phyloP scores from a whole-genome alignment of 2,329 filamentous ascomycete genomes.

The Juglanconis juglandina region DNA sequence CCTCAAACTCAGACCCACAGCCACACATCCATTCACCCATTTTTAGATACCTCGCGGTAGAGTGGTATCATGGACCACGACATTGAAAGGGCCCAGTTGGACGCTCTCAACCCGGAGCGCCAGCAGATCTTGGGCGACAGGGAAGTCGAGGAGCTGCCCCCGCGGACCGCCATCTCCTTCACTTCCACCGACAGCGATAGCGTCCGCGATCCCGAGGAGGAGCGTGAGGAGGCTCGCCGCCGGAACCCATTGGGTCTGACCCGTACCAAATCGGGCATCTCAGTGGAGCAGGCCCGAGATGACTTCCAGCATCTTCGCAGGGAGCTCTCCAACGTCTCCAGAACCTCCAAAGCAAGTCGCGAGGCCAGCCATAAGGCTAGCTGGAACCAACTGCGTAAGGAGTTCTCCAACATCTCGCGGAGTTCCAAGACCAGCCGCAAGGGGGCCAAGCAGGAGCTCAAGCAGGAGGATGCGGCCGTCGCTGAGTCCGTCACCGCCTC shows the following conservation, averaged over 20 bases:
- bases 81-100: slow-evolving; percentile 19
- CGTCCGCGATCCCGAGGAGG: slow-evolving; percentile 33
- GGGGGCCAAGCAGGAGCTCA: slow-evolving; percentile 1
- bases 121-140: slow-evolving; percentile 7
- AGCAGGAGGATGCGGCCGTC: slow-evolving; percentile 39
- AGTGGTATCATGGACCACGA: slow-evolving; percentile 20
- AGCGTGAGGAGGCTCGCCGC: slow-evolving; percentile 38
- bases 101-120: slow-evolving; percentile 6
- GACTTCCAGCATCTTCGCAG: slow-evolving; percentile 68
- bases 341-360: slow-evolving; percentile 40
- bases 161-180: slow-evolving; percentile 17
- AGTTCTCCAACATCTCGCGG: slow-evolving; percentile 51
- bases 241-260: slow-evolving; percentile 48
- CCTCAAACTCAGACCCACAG: not conserved
- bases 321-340: slow-evolving; percentile 56
- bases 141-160: slow-evolving; percentile 20
- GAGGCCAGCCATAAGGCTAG: slow-evolving; percentile 22
- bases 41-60: not conserved
- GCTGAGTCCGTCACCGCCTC: slow-evolving; percentile 28
- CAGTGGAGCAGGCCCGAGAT: slow-evolving; percentile 63
- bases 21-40: not conserved
- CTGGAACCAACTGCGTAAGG: slow-evolving; percentile 52
- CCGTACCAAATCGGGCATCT: slow-evolving; percentile 48
- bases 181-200: slow-evolving; percentile 8
- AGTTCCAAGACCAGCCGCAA: slow-evolving; percentile 37